Conservation (phyloP, 306 rosid genomes). For the Sesbania bispinosa region DNA sequence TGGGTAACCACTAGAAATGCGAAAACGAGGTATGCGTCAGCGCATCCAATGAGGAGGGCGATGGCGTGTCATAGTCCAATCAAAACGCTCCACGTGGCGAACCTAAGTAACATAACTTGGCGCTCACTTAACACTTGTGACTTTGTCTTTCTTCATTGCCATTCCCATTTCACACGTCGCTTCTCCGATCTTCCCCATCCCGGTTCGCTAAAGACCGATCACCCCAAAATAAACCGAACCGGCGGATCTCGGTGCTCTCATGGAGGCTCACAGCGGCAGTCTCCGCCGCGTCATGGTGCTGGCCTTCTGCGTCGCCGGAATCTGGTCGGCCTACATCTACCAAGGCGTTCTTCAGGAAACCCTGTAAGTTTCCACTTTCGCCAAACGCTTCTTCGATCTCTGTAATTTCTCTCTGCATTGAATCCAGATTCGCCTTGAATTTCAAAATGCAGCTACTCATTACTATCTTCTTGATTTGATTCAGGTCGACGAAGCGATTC, state of each 20-base stretch:
- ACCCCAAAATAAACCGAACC: not conserved
- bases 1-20: not conserved
- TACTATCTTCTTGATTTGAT: not conserved
- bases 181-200: slow-evolving; percentile 3
- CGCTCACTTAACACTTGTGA: slow-evolving; percentile 13
- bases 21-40: slow-evolving; percentile 39
- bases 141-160: not conserved
- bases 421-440: not conserved
- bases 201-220: not conserved
- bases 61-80: slow-evolving; percentile 38
- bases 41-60: slow-evolving; percentile 56
- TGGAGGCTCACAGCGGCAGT: slow-evolving; percentile 86
- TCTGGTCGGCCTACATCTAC: slow-evolving; percentile 93
- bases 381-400: not conserved
- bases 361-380: slow-evolving; percentile 44
- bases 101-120: slow-evolving; percentile 34
- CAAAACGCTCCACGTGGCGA: slow-evolving; percentile 52
- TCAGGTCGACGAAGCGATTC: slow-evolving; percentile 90
- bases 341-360: slow-evolving; percentile 98
- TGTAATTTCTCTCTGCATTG: not conserved
- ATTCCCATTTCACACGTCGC: not conserved
- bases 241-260: slow-evolving; percentile 31
- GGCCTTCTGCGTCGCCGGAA: slow-evolving; percentile 84
- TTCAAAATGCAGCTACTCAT: not conserved
- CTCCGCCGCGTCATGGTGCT: slow-evolving; percentile 69